Conservation (phyloP, 2,329 filamentous ascomycete genomes). For the Verticillium nonalfalfae region DNA sequence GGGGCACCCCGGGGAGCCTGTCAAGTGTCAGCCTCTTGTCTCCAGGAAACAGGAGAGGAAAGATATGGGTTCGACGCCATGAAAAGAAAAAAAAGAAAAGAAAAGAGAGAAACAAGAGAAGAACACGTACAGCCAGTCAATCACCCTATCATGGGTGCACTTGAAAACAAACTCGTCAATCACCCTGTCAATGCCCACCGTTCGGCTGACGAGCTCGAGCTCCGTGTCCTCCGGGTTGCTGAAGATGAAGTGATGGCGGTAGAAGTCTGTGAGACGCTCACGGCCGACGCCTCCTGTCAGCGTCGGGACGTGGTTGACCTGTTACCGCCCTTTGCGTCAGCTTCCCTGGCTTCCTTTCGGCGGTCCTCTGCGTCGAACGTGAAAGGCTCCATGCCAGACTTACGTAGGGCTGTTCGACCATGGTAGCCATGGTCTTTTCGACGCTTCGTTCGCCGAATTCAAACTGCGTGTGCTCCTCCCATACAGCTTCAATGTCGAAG, state of each 20-base stretch:
- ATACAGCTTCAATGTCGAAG: conserved; percentile 71
- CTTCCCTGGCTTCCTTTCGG: too few relatives aligned
- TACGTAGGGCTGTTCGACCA: conserved; percentile 74
- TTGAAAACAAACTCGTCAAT: conserved; percentile 65
- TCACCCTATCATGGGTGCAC: conserved; percentile 54
- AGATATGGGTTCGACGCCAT: too few relatives aligned
- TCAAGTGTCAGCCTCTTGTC: not conserved
- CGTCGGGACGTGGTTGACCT: conserved; percentile 14
- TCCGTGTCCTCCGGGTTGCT: conserved; percentile 62
- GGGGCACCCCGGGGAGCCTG: conserved; percentile 46
- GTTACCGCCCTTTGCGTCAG: not conserved
- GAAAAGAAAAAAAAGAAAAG: too few relatives aligned
- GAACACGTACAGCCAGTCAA: conserved; percentile 61
- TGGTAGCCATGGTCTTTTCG: conserved; percentile 71
- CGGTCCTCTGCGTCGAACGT: not conserved
- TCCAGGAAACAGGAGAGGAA: too few relatives aligned
- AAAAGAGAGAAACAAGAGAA: too few relatives aligned
- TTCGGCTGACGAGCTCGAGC: conserved; percentile 65
- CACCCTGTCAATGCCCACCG: conserved; percentile 64
- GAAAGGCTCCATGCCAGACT: conserved; percentile 62
- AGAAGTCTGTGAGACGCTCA: conserved; percentile 57
- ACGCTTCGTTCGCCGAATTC: conserved; percentile 66
- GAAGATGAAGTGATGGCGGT: conserved; percentile 68
- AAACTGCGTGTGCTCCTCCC: conserved; percentile 70
- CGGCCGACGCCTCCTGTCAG: conserved; percentile 66